phyloP scores from a whole-genome alignment of 345 rosid genomes.

The Punica granatum region DNA sequence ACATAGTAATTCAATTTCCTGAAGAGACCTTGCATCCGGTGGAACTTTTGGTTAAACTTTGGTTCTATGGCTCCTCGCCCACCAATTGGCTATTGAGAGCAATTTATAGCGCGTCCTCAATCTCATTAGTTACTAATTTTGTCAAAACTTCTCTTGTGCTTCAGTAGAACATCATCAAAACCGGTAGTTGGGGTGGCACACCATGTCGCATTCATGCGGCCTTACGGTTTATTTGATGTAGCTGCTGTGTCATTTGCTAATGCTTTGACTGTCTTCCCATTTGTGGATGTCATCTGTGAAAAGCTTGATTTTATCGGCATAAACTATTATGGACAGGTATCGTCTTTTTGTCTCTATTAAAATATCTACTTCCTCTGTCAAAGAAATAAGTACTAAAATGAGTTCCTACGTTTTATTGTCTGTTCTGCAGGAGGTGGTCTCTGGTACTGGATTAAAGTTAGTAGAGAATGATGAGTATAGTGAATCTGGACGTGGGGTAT shows the following conservation, averaged over 20 bases:
- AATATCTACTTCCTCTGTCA: not conserved
- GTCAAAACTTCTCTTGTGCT: slow-evolving; percentile 2
- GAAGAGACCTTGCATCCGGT: not conserved
- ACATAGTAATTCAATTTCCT: not conserved
- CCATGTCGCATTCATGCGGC: slow-evolving; percentile 86
- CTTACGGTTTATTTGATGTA: slow-evolving; percentile 83
- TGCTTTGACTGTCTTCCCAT: slow-evolving; percentile 71
- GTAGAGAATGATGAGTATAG: slow-evolving; percentile 94
- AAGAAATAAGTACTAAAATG: not conserved
- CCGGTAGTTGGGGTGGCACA: slow-evolving; percentile 77
- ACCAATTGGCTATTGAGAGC: not conserved
- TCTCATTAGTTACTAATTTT: not conserved
- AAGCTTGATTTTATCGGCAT: slow-evolving; percentile 88
- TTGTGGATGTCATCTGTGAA: slow-evolving; percentile 54
- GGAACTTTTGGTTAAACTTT: not conserved
- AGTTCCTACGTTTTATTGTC: slow-evolving; percentile 1
- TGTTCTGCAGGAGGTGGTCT: slow-evolving; percentile 64
- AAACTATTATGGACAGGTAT: slow-evolving; percentile 95
- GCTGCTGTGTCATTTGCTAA: slow-evolving; percentile 71
- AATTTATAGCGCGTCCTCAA: not conserved
- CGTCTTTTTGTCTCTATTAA: not conserved
- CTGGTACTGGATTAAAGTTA: slow-evolving; percentile 72
- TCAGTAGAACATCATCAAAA: slow-evolving; percentile 22
- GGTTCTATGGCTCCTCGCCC: not conserved
- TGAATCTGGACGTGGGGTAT: slow-evolving; percentile 96